Evolutionary conservation across 2,329 filamentous ascomycete genomes (phyloP).

Genomic region (Nothomitra cinnamomea): DNA sequence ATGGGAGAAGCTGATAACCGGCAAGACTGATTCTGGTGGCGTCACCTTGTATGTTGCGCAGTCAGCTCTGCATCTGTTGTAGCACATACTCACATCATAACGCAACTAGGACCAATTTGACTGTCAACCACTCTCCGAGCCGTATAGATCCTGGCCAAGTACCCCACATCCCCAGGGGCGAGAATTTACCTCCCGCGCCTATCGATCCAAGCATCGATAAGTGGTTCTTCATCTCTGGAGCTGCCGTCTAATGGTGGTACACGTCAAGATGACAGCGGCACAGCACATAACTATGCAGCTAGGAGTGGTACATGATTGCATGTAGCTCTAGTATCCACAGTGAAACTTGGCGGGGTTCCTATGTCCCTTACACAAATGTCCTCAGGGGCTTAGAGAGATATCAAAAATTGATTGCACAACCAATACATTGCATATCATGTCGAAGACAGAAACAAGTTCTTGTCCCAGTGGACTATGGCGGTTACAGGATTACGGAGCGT

Average conservation of each 20-base stretch:
- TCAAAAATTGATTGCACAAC: neutral
- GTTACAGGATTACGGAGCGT: too few species aligned
- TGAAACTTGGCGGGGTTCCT: neutral
- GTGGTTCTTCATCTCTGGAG: conserved; percentile 99
- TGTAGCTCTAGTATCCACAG: neutral
- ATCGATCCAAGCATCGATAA: conserved; percentile 97
- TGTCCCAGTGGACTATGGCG: neutral
- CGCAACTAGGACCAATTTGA: conserved; percentile 56
- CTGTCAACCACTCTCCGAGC: conserved; percentile 55
- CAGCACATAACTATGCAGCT: too few species aligned
- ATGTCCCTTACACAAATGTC: neutral
- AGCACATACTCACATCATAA: conserved; percentile 8
- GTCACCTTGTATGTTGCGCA: conserved; percentile 56
- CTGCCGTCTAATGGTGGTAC: conserved; percentile 34
- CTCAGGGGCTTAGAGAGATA: neutral
- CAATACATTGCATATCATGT: neutral
- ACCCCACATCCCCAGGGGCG: conserved; percentile 57
- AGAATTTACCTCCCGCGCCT: conserved; percentile 70
- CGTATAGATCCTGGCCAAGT: conserved; percentile 54
- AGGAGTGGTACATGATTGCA: too few species aligned
- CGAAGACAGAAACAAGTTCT: neutral
- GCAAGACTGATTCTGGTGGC: conserved; percentile 63
- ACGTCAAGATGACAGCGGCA: neutral
- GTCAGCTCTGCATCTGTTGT: neutral
- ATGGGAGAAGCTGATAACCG: conserved; percentile 89